Percentiles rank a stretch among this genome's conserved stretches.
These are phyloP conservation scores for Irpex rosettiformis DNA, from an alignment of 1,284 basidiomycete genomes.

Conservation along the genomic window DNA sequence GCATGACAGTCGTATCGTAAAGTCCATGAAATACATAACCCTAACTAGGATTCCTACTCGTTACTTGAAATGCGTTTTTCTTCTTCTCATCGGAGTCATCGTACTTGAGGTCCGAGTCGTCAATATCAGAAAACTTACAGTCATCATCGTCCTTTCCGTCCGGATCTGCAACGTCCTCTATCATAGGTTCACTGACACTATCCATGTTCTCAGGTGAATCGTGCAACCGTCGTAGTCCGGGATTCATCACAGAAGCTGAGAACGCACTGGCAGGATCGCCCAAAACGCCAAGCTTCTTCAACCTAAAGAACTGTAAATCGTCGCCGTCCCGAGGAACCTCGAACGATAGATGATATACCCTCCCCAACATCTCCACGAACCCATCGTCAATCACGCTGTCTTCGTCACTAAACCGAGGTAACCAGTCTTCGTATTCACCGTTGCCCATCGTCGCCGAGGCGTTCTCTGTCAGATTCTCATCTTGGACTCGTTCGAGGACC, in stretches of 20 bases:
- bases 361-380: neutral
- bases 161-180: neutral
- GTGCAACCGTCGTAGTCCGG: neutral
- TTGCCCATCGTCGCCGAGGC: neutral
- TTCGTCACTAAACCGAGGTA: neutral
- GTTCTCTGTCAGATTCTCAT: neutral
- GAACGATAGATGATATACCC: neutral
- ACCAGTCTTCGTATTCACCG: neutral
- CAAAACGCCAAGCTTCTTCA: neutral
- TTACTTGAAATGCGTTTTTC: too few species aligned
- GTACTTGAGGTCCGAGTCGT: too few species aligned
- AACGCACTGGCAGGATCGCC: neutral
- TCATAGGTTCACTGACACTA: neutral
- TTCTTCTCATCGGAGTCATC: too few species aligned
- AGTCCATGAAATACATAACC: neutral
- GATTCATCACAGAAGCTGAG: neutral
- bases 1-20: neutral
- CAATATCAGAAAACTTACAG: neutral
- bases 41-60: neutral
- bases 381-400: neutral
- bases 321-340: neutral
- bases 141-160: neutral
- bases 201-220: neutral
- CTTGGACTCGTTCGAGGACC: neutral
- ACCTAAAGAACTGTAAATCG: neutral